Evolutionary conservation across 2,329 filamentous ascomycete genomes (phyloP).

Genomic region (Talaromyces sp.): DNA sequence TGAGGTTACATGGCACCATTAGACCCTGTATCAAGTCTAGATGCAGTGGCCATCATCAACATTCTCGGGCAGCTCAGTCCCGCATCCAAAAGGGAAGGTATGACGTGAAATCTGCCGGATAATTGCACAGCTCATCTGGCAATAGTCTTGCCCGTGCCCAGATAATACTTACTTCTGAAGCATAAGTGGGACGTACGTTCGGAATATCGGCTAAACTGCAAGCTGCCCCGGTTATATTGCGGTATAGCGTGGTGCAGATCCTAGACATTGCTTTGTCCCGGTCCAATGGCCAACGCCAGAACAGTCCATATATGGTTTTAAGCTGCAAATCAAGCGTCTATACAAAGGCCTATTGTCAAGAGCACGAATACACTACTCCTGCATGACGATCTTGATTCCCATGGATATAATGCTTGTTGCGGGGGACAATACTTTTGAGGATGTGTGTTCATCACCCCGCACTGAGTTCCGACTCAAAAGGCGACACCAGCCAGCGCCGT

Average conservation of each 20-base stretch:
- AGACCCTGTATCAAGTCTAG: not conserved
- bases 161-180: not conserved
- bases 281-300: not conserved
- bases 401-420: not conserved
- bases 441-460: not conserved
- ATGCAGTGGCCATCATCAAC: not conserved
- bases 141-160: not conserved
- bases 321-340: not conserved
- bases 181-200: not conserved
- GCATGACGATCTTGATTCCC: not conserved
- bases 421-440: not conserved
- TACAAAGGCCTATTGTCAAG: not conserved
- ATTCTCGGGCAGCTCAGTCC: not conserved
- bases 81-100: not conserved
- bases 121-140: not conserved
- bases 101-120: not conserved
- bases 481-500: not conserved
- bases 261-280: not conserved
- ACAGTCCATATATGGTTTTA: not conserved
- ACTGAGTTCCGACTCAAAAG: not conserved
- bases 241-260: not conserved
- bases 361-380: not conserved
- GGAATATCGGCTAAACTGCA: not conserved
- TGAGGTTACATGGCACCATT: conserved; percentile 3
- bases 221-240: not conserved